These are phyloP conservation scores for Phytophthora brassicae DNA, from an alignment of 352 stramenopile genomes.

Conservation along the genomic window DNA sequence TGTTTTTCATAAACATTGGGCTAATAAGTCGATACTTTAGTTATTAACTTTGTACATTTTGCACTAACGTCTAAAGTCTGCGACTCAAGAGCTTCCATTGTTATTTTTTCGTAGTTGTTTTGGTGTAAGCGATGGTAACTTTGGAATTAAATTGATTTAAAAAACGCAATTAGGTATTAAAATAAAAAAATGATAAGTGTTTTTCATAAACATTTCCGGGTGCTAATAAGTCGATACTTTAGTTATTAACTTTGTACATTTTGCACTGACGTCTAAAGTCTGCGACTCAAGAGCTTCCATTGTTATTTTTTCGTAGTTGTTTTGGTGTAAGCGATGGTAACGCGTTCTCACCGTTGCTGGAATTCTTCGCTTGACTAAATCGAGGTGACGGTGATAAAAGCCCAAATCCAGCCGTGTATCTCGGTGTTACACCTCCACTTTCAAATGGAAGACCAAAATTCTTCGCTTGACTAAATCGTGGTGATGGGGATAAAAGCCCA, in stretches of 20 bases:
- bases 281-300: constrained; percentile 4
- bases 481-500: constrained; percentile 24
- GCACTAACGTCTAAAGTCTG: background rate
- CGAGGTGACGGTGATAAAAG: constrained; percentile 23
- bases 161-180: background rate
- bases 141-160: constrained; percentile 34
- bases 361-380: constrained; percentile 11
- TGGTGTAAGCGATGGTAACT: too few relatives aligned
- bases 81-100: constrained; percentile 10
- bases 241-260: constrained; percentile 19
- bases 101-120: too few relatives aligned
- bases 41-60: constrained; percentile 20
- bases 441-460: constrained; percentile 15
- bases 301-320: constrained; percentile 7
- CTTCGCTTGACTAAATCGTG: constrained; percentile 13
- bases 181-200: too few relatives aligned
- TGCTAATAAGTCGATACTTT: background rate
- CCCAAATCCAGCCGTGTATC: constrained; percentile 16
- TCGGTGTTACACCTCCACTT: constrained; percentile 16
- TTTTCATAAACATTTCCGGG: too few relatives aligned
- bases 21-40: background rate
- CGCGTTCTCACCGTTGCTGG: background rate
- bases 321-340: constrained; percentile 21
- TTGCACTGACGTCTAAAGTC: background rate
- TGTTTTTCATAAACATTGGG: too few relatives aligned